Conservation (phyloP, 23 red algal species). For the Gracilariopsis chorda region DNA sequence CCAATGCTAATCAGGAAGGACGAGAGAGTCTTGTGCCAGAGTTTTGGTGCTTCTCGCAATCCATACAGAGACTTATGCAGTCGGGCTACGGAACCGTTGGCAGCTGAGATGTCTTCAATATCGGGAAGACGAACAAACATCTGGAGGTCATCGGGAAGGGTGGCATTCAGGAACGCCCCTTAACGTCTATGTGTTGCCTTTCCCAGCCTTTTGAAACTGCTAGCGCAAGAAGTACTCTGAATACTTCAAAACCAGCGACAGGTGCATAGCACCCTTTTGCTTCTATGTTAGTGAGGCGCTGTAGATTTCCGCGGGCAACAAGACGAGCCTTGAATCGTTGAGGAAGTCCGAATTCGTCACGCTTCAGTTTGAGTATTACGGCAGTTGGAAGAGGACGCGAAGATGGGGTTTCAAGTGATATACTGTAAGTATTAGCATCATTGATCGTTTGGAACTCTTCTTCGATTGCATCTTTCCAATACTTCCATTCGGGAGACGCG, state of each 20-base stretch:
- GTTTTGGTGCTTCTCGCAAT: constrained; percentile 38
- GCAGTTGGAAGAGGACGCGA: neutral
- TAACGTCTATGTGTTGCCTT: constrained; percentile 24
- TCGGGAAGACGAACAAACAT: neutral
- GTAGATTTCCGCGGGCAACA: constrained; percentile 32
- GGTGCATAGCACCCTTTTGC: neutral
- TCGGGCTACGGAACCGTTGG: neutral
- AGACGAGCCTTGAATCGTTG: constrained; percentile 11
- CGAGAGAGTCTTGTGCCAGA: constrained; percentile 9
- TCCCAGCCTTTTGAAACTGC: neutral
- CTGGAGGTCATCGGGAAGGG: neutral
- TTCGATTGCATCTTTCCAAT: constrained; percentile 23
- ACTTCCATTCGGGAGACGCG: neutral
- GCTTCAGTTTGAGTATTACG: constrained; percentile 36
- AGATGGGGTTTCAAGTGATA: neutral
- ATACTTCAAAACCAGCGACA: neutral
- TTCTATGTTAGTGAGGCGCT: neutral
- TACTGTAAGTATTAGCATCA: neutral
- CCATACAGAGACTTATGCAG: constrained; percentile 42
- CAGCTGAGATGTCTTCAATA: neutral
- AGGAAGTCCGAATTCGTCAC: constrained; percentile 3
- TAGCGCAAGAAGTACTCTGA: neutral
- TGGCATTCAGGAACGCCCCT: constrained; percentile 22
- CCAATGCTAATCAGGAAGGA: neutral
- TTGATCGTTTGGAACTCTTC: constrained; percentile 6